Evolutionary conservation across 2,329 filamentous ascomycete species (phyloP), one percentile per base, ranked within the genome.

Genomic region (Xylaria sp.): DNA sequence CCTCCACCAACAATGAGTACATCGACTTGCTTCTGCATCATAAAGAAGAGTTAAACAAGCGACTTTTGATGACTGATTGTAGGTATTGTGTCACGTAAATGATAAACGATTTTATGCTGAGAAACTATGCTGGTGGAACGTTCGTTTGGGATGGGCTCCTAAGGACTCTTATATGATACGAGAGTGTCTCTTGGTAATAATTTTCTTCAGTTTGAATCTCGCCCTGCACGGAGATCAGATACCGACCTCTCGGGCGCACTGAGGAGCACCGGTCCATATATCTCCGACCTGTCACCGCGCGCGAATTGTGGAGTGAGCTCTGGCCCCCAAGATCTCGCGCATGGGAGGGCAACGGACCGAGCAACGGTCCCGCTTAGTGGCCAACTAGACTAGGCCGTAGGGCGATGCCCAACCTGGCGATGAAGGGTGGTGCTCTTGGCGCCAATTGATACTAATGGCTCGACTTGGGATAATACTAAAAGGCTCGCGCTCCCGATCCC

Each of bases 1-100:
- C 74, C 74, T 8, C 58, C 72, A 4, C 75, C 75, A 16, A 76
- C 55, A 53, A 76, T 73, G 10, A 76, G 65, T 10, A 75, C 69
- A 53, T 75, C 74, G 27, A 60, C 50, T 3, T 64, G 37, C 32
- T 35, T 67, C 50, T 58, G 59, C 71, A 69, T 72, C 35, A 6
- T 64, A 35, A 10, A 44, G 3, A 18, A 21, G 29, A 13, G 23
- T 50, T 44, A 5, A 50, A 40, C 23, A 23, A n/a, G n/a, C 13
- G 16, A 29, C 48, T 50, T 2, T 37, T 18, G 21, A 37, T 25
- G 51, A 57, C 54, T 12, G n/a, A 32, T 32, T 13, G 50, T 13
- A 37, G 21, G 55, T 60, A 25, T 29, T 27, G 12, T 29, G 40
- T 54, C n/a, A 2, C 5, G 9, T 32, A 18, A 35, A 29, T 35